Evolutionary conservation across 495 filamentous ascomycete genomes (phyloP), one percentile per base, ranked within the genome.

Genomic region (Glarea lozoyensis): DNA sequence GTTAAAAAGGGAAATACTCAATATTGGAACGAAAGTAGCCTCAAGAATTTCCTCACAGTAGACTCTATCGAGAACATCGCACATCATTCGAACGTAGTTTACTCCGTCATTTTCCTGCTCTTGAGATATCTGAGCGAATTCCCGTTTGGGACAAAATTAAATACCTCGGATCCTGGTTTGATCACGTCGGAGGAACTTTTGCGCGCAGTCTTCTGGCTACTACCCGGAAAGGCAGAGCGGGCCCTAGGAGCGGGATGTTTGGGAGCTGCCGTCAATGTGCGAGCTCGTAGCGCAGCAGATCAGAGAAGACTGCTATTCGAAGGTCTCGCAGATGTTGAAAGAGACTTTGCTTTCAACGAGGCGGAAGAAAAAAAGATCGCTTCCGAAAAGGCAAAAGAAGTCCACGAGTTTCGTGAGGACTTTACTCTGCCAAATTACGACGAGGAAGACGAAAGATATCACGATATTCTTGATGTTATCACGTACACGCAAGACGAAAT

Each of bases 391-490:
- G 35, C 35, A 37, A 10, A 4, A 3, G 16, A 37, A n/a, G 35
- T 37, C 15, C 17, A 20, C 5, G 15, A 19, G 7, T 19, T 20
- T n/a, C n/a, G 11, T 4, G 3, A 5, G 19, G 35, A 37, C 17
- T 20, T 19, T 3, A n/a, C 35, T 5, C 35, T 37, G 15, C 19
- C 16, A 19, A 37, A 37, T n/a, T 37, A 37, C 35, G 35, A 37
- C n/a, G 35, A 37, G 16, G 35, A 37, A 37, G 35, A 37, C 22
- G 35, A 37, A n/a, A 37, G 19, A 19, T 37, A 37, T 37, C 35
- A 37, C 16, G 35, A 37, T n/a, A 16, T 37, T 21, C 17, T 37
- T 6, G 35, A 37, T 37, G 35, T 37, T 21, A 9, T 37, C 6
- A 20, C 35, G 9, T 20, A 21, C 17, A 20, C 5, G 4, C 35